phyloP scores from a whole-genome alignment of 805 yeast genomes.

The Candida coquimbonensis region DNA sequence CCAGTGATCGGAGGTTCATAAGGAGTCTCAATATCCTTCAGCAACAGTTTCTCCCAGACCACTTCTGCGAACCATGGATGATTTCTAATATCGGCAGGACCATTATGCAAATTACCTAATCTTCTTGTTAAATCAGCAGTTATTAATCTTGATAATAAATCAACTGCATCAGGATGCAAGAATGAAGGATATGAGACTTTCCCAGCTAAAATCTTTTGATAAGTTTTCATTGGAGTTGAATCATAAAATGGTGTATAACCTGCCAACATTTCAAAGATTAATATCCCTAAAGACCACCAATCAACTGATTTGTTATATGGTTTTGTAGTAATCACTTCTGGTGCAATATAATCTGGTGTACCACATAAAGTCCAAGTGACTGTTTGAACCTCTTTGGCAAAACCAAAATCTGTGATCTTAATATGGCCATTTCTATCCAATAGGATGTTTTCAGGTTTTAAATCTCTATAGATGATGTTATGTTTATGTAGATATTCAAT shows the following conservation, averaged over 20 bases:
- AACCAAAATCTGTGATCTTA: slow-evolving; percentile 89
- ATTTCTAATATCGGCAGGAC: slow-evolving; percentile 75
- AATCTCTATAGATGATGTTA: slow-evolving; percentile 83
- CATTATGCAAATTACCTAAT: slow-evolving; percentile 79
- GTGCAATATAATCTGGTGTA: slow-evolving; percentile 95
- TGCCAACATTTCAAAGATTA: slow-evolving; percentile 89
- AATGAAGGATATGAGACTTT: slow-evolving; percentile 72
- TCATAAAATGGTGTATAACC: slow-evolving; percentile 95
- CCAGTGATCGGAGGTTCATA: slow-evolving; percentile 92
- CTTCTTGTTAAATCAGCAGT: slow-evolving; percentile 79
- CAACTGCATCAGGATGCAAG: slow-evolving; percentile 71
- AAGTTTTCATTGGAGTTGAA: slow-evolving; percentile 88
- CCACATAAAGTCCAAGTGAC: slow-evolving; percentile 94
- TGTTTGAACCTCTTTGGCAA: slow-evolving; percentile 87
- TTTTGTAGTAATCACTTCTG: slow-evolving; percentile 89
- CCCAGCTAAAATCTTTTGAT: slow-evolving; percentile 82
- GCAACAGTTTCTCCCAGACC: slow-evolving; percentile 81
- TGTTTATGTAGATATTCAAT: slow-evolving; percentile 81
- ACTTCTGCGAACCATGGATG: slow-evolving; percentile 94
- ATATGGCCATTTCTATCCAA: slow-evolving; percentile 87
- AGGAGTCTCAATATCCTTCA: slow-evolving; percentile 89
- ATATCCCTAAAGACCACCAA: slow-evolving; percentile 96
- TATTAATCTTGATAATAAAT: slow-evolving; percentile 64
- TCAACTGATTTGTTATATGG: slow-evolving; percentile 94
- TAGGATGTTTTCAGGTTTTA: slow-evolving; percentile 88